Percentiles rank a stretch among this genome's conserved stretches.
Evolutionary conservation across 768 basidiomycete genomes (phyloP).

Genomic region (Sarcodon aspratus): DNA sequence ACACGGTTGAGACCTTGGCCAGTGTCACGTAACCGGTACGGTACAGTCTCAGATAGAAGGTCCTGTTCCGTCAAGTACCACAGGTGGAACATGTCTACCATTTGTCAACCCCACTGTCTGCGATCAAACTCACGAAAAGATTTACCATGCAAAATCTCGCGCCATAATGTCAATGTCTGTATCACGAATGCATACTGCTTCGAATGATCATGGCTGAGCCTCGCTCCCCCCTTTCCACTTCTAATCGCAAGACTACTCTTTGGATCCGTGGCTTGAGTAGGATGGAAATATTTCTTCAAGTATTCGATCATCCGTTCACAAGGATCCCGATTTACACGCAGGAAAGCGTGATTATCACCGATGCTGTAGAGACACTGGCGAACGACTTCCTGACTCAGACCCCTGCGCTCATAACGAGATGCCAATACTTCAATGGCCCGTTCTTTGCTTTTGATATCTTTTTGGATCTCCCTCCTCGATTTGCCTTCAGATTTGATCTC

Average conservation of each 20-base stretch:
- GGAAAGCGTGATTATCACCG: conserved; percentile 84
- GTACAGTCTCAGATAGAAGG: conserved; percentile 58
- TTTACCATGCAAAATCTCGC: conserved; percentile 72
- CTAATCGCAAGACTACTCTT: conserved; percentile 69
- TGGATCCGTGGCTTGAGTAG: conserved; percentile 51
- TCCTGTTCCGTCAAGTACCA: conserved; percentile 79
- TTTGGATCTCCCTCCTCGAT: conserved; percentile 67
- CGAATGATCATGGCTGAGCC: conserved; percentile 74
- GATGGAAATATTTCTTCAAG: conserved; percentile 68
- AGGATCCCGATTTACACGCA: conserved; percentile 78
- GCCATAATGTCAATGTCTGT: conserved; percentile 81
- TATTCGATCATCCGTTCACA: conserved; percentile 77
- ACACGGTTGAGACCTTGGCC: conserved; percentile 89
- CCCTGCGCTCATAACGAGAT: conserved; percentile 43
- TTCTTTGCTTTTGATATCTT: conserved; percentile 76
- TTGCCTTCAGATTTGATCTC: conserved; percentile 71
- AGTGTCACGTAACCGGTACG: conserved; percentile 78
- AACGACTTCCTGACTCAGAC: conserved; percentile 52
- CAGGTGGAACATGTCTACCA: conserved; percentile 75
- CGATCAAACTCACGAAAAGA: neutral
- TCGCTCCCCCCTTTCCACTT: conserved; percentile 69
- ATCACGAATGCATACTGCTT: conserved; percentile 82
- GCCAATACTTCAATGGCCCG: conserved; percentile 74
- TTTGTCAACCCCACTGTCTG: neutral
- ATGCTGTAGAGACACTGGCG: conserved; percentile 81